Evolutionary conservation across 225 moss, liverwort and hornwort genomes (phyloP).

Genomic region (Polytrichum commune): DNA sequence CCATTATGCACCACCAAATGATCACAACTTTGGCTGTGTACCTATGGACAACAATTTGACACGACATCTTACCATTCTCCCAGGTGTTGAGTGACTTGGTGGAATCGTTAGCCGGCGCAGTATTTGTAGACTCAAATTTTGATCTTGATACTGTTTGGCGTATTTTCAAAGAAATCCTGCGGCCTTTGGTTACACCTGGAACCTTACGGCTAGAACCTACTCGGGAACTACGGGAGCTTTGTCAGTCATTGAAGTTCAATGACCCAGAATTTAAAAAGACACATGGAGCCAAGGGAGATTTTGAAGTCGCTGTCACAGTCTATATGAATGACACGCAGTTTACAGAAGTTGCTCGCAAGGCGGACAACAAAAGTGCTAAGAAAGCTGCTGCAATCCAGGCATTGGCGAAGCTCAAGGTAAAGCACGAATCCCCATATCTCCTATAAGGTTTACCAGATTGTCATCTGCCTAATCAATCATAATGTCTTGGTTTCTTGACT

Average conservation of each 20-base stretch:
- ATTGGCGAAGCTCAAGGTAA: slow-evolving; percentile 64
- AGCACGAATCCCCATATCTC: slow-evolving; percentile 4
- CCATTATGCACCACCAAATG: no score
- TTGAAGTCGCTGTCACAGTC: slow-evolving; percentile 38
- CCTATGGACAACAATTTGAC: no score
- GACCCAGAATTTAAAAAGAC: slow-evolving; percentile 19
- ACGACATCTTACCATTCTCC: neutral
- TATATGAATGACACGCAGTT: slow-evolving; percentile 26
- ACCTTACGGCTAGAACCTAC: slow-evolving; percentile 80
- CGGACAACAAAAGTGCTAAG: slow-evolving; percentile 56
- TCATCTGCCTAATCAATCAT: no score
- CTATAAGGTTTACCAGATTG: neutral
- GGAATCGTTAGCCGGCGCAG: slow-evolving; percentile 93
- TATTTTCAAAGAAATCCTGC: slow-evolving; percentile 71
- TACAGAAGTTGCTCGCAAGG: slow-evolving; percentile 36
- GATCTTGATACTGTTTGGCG: slow-evolving; percentile 63
- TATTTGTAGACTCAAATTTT: slow-evolving; percentile 71
- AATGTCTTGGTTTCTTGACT: no score
- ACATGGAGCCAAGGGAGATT: slow-evolving; percentile 12
- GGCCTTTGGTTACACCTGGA: slow-evolving; percentile 83
- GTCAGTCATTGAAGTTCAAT: slow-evolving; percentile 50
- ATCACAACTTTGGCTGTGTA: no score
- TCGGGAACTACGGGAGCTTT: slow-evolving; percentile 80
- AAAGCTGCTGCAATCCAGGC: slow-evolving; percentile 67
- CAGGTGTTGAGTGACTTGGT: slow-evolving; percentile 96